Conservation (phyloP, 805 yeast species). For the Blastobotrys robertii region DNA sequence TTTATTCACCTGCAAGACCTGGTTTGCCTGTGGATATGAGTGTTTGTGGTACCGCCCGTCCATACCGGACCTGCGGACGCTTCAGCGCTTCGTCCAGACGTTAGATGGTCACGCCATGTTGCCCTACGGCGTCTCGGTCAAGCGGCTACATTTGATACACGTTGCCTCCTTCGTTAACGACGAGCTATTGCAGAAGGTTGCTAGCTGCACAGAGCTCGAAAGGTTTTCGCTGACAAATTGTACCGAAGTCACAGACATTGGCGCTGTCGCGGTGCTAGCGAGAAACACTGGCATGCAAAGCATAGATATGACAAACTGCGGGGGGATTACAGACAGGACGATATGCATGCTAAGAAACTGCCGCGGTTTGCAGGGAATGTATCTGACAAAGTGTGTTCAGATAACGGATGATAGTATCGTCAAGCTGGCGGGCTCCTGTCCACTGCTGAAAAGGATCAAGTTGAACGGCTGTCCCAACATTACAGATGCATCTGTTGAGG, state of each 20-base stretch:
- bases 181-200: conserved; percentile 47
- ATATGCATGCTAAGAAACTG: conserved; percentile 66
- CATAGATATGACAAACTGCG: conserved; percentile 77
- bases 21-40: conserved; percentile 72
- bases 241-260: conserved; percentile 45
- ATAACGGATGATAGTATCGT: conserved; percentile 59
- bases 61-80: conserved; percentile 41
- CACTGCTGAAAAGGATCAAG: conserved; percentile 71
- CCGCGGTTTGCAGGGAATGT: conserved; percentile 74
- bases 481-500: conserved; percentile 50
- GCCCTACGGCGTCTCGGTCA: conserved; percentile 41
- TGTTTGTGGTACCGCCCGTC: conserved; percentile 83
- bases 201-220: conserved; percentile 63
- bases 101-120: conserved; percentile 31
- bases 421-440: conserved; percentile 51
- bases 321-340: conserved; percentile 58
- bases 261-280: conserved; percentile 52
- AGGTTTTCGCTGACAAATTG: conserved; percentile 81
- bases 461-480: conserved; percentile 62
- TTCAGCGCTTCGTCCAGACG: conserved; percentile 44
- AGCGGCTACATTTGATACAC: conserved; percentile 69
- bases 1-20: conserved; percentile 65
- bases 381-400: conserved; percentile 75
- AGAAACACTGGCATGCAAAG: conserved; percentile 69
- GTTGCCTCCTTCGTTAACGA: conserved; percentile 63